Base-by-base conservation (phyloP, 495 filamentous ascomycete species). In the Gamarada debralockiae region DNA sequence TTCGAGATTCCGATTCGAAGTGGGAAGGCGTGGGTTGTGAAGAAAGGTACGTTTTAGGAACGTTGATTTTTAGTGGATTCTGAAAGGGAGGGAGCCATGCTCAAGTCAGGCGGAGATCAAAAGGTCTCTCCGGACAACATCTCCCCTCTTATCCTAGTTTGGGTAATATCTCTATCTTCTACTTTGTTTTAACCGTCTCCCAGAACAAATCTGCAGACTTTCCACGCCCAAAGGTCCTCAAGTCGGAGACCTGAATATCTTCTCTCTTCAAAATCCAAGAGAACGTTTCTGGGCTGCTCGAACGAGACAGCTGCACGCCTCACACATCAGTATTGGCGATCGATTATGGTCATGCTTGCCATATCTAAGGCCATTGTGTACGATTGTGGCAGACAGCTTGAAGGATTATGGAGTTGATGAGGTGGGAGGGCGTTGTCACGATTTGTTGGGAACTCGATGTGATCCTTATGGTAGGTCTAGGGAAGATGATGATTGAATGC, bases 241-340 rank as follows among this genome's bases (percentile, higher is more conserved):
- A 62, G 86, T 90, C 0, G 89, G 87, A 25, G 88, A 93, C 58
- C 72, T 93, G 21, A 93, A 93, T 62, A 78, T 92, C 59, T 93
- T 84, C 84, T 86, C 85, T 42, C 73, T 73, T 29, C 73, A 84
- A 50, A 89, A 92, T 60, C 87, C 87, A 0, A 77, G 85, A 12
- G 87, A 92, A 64, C 76, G 78, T 23, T 85, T 93, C 67, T 93
- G 88, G 88, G 89, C 89, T 2, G 72, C 80, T 0, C 78, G 88
- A 37, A 93, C 89, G 3, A 76, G 83, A 45, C 88, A 93, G 60
- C 78, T 93, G 20, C 83, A 93, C 44, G 76, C 80, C 24, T 83
- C 82, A 1, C 88, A 93, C 58, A 77, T 91, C 17, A 78, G 76
- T 0, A 74, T 77, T 5, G 77, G 80, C 27, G 85, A 92, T 66